A percentile compares a stretch with the other conserved stretches of the same genome.
These are phyloP conservation scores for Keqinozyma sinolaborantium DNA, from an alignment of 1,139 yeast genomes.

Conservation along the genomic window DNA sequence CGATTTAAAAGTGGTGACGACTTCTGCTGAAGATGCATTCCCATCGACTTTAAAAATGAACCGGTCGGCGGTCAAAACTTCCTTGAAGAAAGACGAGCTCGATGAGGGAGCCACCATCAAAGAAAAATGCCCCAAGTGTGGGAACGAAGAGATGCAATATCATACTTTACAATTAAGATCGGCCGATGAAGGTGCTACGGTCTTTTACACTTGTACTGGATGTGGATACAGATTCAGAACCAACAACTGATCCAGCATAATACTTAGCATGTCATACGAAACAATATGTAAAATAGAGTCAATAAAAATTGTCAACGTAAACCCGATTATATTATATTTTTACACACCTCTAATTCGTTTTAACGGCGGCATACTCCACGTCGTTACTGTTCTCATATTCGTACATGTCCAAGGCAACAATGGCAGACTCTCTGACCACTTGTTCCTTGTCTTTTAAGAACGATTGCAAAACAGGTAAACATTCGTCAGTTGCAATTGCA, in stretches of 20 bases:
- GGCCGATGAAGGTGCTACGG: conserved; percentile 98
- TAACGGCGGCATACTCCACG: conserved; percentile 61
- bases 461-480: conserved; percentile 77
- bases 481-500: conserved; percentile 95
- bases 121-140: conserved; percentile 97
- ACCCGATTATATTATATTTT: conserved; percentile 1
- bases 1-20: conserved; percentile 80
- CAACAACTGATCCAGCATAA: conserved; percentile 50
- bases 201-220: conserved; percentile 88
- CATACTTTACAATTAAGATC: conserved; percentile 94
- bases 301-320: conserved; percentile 1
- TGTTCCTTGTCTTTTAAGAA: conserved; percentile 78
- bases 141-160: conserved; percentile 96
- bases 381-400: conserved; percentile 89
- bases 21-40: conserved; percentile 86
- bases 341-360: neutral
- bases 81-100: conserved; percentile 69
- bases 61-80: conserved; percentile 86
- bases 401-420: conserved; percentile 97
- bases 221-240: conserved; percentile 95
- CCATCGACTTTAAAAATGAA: conserved; percentile 81
- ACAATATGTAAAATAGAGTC: conserved; percentile 8
- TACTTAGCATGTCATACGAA: neutral
- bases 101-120: conserved; percentile 95
- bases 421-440: conserved; percentile 94